Evolutionary conservation across 1,284 basidiomycete species (phyloP), one percentile per base, ranked within the genome.

Genomic region (Vanrija pseudolonga): DNA sequence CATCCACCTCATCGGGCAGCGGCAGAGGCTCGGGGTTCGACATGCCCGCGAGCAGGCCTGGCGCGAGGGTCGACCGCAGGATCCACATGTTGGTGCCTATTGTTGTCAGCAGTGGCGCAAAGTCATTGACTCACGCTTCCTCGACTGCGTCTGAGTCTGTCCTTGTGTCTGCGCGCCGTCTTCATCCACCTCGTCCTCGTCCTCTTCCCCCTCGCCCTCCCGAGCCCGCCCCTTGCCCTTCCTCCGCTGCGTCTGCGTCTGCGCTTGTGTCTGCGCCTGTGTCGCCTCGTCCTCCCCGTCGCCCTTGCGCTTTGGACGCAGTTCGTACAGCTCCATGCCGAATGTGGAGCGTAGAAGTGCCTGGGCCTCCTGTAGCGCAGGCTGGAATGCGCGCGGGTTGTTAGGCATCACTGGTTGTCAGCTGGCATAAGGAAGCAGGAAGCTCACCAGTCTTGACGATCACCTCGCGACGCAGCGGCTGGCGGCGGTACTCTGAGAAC

Each of bases 261-360:
- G 57, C 23, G 50, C 57, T 36, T 47, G 45, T n/a, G 22, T n/a
- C 26, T 47, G n/a, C 7, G n/a, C 45, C 26, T 28, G 26, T 47
- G 8, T 32, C 57, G 55, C 17, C 50, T 40, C 12, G 51, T 36
- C 50, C 6, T 24, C 32, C 11, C 43, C 45, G 32, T 61, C 59
- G 26, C 55, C 61, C 41, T 68, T 65, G 7, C 51, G 52, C 48
- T 57, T 61, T 12, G 50, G 32, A n/a, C 72, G 57, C 9, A 76
- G 56, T 51, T 74, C 72, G 49, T 64, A 61, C 14, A 77, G 56
- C 57, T 76, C 72, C 63, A 75, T 69, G 0, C 74, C 76, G 32
- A 75, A 70, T 6, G 52, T 65, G 3, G 45, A 32, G 3, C 63
- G 55, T 3, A 76, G 59, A 4, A 64, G 59, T 3, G 22, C 17